Percentiles rank a stretch among this genome's conserved stretches.
phyloP scores from a whole-genome alignment of 345 rosid genomes.

The Lumnitzera racemosa region DNA sequence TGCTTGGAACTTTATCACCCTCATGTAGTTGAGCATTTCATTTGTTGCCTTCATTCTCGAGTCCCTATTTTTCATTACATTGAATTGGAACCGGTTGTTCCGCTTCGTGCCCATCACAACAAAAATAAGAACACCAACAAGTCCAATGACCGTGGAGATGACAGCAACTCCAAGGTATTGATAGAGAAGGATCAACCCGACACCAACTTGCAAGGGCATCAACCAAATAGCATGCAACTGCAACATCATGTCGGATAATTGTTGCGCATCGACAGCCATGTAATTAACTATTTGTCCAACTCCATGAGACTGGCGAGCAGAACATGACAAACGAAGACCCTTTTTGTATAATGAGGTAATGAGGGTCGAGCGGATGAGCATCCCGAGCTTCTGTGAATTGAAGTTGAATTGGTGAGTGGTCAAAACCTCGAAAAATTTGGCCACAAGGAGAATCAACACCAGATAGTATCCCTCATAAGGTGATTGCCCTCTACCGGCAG shows the following conservation, averaged over 20 bases:
- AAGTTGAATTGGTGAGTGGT: slow-evolving; percentile 77
- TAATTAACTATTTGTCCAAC: slow-evolving; percentile 96
- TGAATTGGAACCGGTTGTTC: slow-evolving; percentile 60
- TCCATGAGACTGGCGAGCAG: slow-evolving; percentile 88
- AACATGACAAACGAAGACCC: slow-evolving; percentile 66
- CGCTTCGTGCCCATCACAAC: slow-evolving; percentile 42
- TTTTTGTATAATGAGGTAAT: slow-evolving; percentile 74
- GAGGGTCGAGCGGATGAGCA: slow-evolving; percentile 81
- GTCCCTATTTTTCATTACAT: slow-evolving; percentile 72
- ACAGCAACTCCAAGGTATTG: slow-evolving; percentile 52
- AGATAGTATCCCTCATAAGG: slow-evolving; percentile 78
- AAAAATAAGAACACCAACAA: slow-evolving; percentile 39
- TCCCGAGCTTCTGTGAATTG: slow-evolving; percentile 88
- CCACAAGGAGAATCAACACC: slow-evolving; percentile 54
- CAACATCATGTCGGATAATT: slow-evolving; percentile 93
- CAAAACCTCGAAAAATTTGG: slow-evolving; percentile 76
- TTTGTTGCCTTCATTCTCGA: slow-evolving; percentile 89
- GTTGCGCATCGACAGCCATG: slow-evolving; percentile 98
- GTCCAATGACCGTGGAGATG: slow-evolving; percentile 47
- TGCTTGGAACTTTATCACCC: slow-evolving; percentile 92
- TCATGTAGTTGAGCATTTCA: slow-evolving; percentile 87
- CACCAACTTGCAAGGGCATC: slow-evolving; percentile 69
- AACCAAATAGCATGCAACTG: slow-evolving; percentile 93
- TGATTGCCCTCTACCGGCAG: slow-evolving; percentile 72
- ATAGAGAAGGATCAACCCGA: slow-evolving; percentile 65